phyloP scores from a whole-genome alignment of 345 rosid species.

The Eucalyptus erythrocorys region DNA sequence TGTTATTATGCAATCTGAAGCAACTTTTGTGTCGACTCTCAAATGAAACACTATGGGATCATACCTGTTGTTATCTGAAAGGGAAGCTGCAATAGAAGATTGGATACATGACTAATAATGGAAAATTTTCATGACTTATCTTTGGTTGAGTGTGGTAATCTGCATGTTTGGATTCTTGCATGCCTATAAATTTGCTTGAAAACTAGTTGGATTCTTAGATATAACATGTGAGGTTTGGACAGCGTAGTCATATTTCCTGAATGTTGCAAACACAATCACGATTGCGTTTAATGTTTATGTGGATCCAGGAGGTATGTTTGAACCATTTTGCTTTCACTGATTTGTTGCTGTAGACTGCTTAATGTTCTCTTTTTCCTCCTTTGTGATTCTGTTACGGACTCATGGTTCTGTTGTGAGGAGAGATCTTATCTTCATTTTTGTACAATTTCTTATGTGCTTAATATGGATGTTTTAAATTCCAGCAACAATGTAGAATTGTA shows the following conservation, averaged over 20 bases:
- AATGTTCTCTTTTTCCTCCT: neutral
- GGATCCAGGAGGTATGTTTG: neutral
- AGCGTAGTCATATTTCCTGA: neutral
- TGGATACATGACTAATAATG: neutral
- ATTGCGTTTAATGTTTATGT: neutral
- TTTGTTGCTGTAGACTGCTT: neutral
- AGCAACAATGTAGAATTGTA: constrained; percentile 71
- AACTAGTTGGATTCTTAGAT: neutral
- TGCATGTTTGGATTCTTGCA: neutral
- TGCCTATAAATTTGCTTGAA: neutral
- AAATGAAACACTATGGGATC: neutral
- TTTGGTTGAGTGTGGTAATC: neutral
- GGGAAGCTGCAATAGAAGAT: neutral
- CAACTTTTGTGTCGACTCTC: neutral
- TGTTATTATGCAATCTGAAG: neutral
- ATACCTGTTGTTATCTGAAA: neutral
- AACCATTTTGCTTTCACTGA: neutral
- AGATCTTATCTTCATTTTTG: neutral
- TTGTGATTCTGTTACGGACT: neutral
- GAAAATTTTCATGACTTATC: neutral
- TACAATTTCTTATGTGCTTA: neutral
- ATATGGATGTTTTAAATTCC: constrained; percentile 4
- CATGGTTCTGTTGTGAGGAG: neutral
- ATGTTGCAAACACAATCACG: neutral
- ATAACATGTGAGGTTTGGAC: neutral